Evolutionary conservation across 1,139 yeast species (phyloP), one percentile per base, ranked within the genome.

Genomic region (Saccharomyces hybrid): DNA sequence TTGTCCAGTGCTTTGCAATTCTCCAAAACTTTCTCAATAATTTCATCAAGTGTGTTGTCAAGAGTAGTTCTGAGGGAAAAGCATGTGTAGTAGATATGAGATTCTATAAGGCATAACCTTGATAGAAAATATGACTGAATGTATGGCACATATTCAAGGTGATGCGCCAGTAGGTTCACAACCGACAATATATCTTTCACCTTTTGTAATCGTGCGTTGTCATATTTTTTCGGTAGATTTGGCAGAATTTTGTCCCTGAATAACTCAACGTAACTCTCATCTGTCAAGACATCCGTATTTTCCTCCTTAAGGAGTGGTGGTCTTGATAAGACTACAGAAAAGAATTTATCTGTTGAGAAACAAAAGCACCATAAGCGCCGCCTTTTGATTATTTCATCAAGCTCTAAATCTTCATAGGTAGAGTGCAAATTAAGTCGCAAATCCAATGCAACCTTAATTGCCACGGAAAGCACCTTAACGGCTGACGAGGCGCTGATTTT

Each of bases 351-450:
- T 2, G 53, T 56, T 16, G 60, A 52, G 42, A 58, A 60, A 50
- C 69, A 64, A 47, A 57, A 60, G 62, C 64, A 64, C 66, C 68
- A 63, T 14, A 67, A 48, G 26, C 59, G 54, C 47, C 64, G 58
- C 26, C 60, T 57, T 41, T 52, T 49, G 5, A 60, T 46, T 6
- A 54, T 56, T 23, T 64, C 66, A 29, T 57, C 55, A 5, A 56
- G 9, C 2, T 60, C 38, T 32, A 65, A 27, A 32, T 56, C 50
- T 2, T 52, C 31, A 48, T 60, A 60, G 34, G 60, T 55, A 6
- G 58, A 57, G 16, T 56, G 51, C 46, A 54, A 52, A 44, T 64
- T 60, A 25, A 64, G 54, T 9, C 62, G 61, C 53, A 63, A 50
- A 34, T 64, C 66, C 11, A 62, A 56, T 0, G 65, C 68, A 53